Base-by-base conservation (phyloP, 257 asterid species). In the Solanum clarkiae region DNA sequence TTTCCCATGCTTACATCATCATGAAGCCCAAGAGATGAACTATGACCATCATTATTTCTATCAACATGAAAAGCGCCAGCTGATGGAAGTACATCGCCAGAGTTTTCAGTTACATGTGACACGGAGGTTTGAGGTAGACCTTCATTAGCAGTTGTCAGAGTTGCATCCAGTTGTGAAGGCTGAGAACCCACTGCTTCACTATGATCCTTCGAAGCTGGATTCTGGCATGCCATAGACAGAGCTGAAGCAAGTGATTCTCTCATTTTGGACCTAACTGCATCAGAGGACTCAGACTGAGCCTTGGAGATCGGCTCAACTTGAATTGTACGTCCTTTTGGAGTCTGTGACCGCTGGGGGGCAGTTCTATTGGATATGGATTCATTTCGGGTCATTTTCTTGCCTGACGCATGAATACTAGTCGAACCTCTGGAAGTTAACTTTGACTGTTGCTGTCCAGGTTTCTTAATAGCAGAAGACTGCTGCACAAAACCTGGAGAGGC, bases 231-330 rank as follows among this genome's bases (percentile, higher is more conserved):
- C 92, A 95, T 84, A 44, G 92, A 92, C 81, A 97, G 82, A 18
- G 99, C 97, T 86, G 94, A 93, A 87, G 94, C 94, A 32, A 97
- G 83, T 84, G 95, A 90, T 86, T 97, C 99, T 92, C 98, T 92
- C 99, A 97, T 95, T 90, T 97, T 97, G 83, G 97, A 94, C 91
- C 99, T 91, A 45, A 95, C 90, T 60, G 93, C 95, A 82, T 91
- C 97, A 72, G 89, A 91, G 20, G 98, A 89, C 87, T 91, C 97
- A 0, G 77, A 81, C 44, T 86, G 90, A 71, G 5, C 87, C 91
- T 93, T 96, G 84, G 97, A 88, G 59, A 88, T 84, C 60, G 97
- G 79, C 56, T 86, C 93, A n/a, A 86, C 84, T 81, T 88, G 96
- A 57, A 86, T 56, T 47, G 94, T 85, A 86, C 93, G 93, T 66